Base-by-base conservation (phyloP, 1,284 basidiomycete genomes). In the Fomitopsis palustris region DNA sequence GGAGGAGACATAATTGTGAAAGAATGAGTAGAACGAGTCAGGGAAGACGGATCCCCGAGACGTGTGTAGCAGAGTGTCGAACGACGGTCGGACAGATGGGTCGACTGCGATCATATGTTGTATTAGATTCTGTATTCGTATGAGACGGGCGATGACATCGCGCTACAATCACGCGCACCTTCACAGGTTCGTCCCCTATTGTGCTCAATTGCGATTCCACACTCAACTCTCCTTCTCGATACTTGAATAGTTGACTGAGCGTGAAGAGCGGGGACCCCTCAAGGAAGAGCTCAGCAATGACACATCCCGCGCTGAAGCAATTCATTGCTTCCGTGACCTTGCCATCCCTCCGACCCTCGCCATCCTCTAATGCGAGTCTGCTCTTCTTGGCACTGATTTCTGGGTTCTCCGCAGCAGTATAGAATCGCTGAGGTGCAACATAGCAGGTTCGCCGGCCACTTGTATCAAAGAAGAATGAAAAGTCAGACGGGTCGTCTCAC, bases 391-490 rank as follows among this genome's bases (percentile, higher is more conserved):
- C 84, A 57, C 81, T 87, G 59, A 89, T 88, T 43, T 90, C 90
- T 0, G 86, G 86, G 60, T 84, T 84, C 57, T 75, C 78, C 3
- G 84, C 84, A 1, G 90, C 84, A 2, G 89, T 86, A 74, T 92
- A 98, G 77, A 99, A 99, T 9, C 97, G 82, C 69, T 99, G 97
- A 0, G 97, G 97, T 0, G 97, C 97, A 60, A 99, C 80, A 69
- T 99, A 98, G 72, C 96, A 99, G 2, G 93, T 96, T 5, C 97
- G 82, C 9, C 93, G 81, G 0, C 92, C 94, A 9, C 93, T 95
- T 2, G 95, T 96, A 73, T 99, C 97, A 73, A 96, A 99, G 82
- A 91, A 99, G 79, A 96, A 97, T 4, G 95, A 95, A 74, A 98
- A 99, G 75, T 98, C 96, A 4, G 95, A 88, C 0, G 97, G 97